Base-by-base conservation (phyloP, 129 eudicot genomes). In the Centella asiatica region DNA sequence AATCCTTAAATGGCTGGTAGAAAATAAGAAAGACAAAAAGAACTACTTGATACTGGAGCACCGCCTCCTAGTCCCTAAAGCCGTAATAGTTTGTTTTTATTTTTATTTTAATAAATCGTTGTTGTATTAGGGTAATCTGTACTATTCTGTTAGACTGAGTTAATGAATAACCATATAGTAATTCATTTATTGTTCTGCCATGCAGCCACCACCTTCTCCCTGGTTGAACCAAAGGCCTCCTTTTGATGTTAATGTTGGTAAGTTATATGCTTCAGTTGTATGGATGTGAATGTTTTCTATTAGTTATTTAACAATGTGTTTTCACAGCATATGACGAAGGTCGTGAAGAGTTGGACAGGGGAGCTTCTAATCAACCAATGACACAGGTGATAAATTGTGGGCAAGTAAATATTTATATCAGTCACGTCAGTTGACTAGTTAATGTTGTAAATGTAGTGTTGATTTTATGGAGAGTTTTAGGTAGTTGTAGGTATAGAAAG, bases 191-290 rank as follows among this genome's bases (percentile, higher is more conserved):
- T 22, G 12, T 18, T 71, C 71, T 45, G 44, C 62, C 44, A 39
- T 74, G 72, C 86, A 86, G 97, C 95, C 72, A 76, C 94, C 95
- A 65, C 97, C 95, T 48, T 72, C 93, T 28, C 69, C 89, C 44
- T 90, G 95, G 94, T 63, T 83, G 74, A 86, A 69, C 72, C 95
- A 83, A 77, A 90, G 97, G 84, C 80, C 87, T 49, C 78, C 84
- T 40, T 80, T 90, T 66, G 97, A 80, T 49, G 97, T 86, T 58
- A 90, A 90, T 81, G 87, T 90, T 74, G 97, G 97, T 90, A 78
- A 81, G 95, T 69, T 45, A 44, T 54, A 31, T 55, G 46, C 58
- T n/a, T 50, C 47, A 59, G 24, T 40, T 42, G 32, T 55, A 1
- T 45, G 1, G 20, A 18, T 20, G 11, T 0, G 8, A 37, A 46